Conservation (phyloP, 2,329 filamentous ascomycete genomes). For the Nemania sp. region DNA sequence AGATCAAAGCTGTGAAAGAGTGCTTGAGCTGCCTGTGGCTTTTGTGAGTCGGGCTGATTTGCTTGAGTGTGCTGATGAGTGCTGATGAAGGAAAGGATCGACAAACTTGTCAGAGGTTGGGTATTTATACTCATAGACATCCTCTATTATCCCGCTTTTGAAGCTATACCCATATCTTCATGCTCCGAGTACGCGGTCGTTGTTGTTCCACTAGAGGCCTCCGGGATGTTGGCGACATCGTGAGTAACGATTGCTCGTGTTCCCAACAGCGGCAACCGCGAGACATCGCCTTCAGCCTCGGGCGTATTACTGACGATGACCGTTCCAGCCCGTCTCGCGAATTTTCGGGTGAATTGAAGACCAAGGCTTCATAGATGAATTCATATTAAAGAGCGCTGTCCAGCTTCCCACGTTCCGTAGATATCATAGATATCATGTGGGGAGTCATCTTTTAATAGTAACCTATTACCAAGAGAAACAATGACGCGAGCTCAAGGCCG, state of each 20-base stretch:
- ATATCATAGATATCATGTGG: conserved; percentile 13
- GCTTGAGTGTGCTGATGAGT: conserved; percentile 15
- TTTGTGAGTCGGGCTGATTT: conserved; percentile 6
- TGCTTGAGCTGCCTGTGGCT: conserved; percentile 13
- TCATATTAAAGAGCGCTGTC: conserved; percentile 45
- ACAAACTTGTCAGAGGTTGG: conserved; percentile 26
- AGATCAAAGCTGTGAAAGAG: not conserved
- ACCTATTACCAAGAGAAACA: conserved; percentile 26
- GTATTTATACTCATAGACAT: conserved; percentile 33
- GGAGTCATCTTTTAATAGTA: conserved; percentile 38
- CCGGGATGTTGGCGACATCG: conserved; percentile 27
- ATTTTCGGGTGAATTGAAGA: conserved; percentile 47
- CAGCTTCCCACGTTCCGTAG: conserved; percentile 32
- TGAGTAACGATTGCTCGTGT: conserved; percentile 14
- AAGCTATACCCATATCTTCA: not conserved
- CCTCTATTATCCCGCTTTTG: conserved; percentile 4
- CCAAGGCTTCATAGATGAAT: conserved; percentile 47
- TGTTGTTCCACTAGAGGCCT: conserved; percentile 8
- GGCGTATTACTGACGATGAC: conserved; percentile 27
- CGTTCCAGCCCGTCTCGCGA: conserved; percentile 38
- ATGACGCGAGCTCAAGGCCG: conserved; percentile 16
- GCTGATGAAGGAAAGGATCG: conserved; percentile 33
- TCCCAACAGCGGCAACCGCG: conserved; percentile 28
- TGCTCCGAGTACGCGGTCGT: conserved; percentile 9
- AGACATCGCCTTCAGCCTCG: conserved; percentile 28